Evolutionary conservation across 2,329 filamentous ascomycete genomes (phyloP), one percentile per base, ranked within the genome.

Genomic region (Fusarium buxicola): DNA sequence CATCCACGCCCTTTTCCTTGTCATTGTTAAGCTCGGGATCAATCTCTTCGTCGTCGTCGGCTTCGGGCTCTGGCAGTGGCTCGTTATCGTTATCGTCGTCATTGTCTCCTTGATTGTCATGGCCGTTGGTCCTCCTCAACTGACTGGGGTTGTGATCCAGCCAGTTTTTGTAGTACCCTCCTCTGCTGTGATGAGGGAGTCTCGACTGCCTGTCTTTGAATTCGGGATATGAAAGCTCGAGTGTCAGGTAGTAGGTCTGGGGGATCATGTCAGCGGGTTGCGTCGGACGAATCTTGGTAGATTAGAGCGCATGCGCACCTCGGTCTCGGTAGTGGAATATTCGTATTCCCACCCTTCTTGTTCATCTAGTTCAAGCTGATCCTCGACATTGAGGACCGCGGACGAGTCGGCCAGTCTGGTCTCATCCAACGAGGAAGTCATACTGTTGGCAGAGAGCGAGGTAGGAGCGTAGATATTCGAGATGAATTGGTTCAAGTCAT

Each of bases 331-430:
- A 3, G 78, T 75, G 0, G 87, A 89, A 69, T 89, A 89, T 65
- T 89, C 87, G 64, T 89, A 89, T 69, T 89, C 87, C 85, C 86
- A 89, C 46, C 88, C 86, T 44, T 89, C 84, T 57, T 87, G 79
- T 7, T 81, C 82, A 25, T 79, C 77, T 9, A 60, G 58, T 21
- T 63, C 55, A 13, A 72, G 53, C 32, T 73, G 65, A n/a, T 73
- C 68, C 28, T 76, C 70, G 25, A 76, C 43, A 8, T 54, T 43
- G 38, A 76, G 47, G 8, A 69, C 69, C 9, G 69, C 74, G 4
- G 74, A 63, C 36, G 63, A 61, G 12, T 73, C 61, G 16, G 62
- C 65, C 15, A 64, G 28, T n/a, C 15, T 49, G 8, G 40, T 43
- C 39, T 69, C 67, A 15, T 70, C 55, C 31, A 58, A 27, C 21